phyloP scores from a whole-genome alignment of 2,329 filamentous ascomycete genomes.

The Aspergillus amoenus region DNA sequence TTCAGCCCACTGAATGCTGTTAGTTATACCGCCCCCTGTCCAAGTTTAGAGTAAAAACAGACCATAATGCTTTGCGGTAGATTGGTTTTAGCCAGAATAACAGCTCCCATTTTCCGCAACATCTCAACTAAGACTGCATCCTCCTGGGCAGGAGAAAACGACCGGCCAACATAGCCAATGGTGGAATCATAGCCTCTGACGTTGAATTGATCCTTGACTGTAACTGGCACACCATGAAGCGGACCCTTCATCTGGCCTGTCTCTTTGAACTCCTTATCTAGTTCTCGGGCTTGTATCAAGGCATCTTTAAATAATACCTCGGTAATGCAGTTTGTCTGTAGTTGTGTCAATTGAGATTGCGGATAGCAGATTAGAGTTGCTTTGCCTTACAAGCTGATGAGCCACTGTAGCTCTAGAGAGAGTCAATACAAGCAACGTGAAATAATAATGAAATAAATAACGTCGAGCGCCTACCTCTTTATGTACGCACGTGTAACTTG shows the following conservation, averaged over 20 bases:
- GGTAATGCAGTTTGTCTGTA: slow-evolving; percentile 39
- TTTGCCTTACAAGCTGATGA: slow-evolving; percentile 26
- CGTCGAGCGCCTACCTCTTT: slow-evolving; percentile 25
- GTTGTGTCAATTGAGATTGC: not conserved
- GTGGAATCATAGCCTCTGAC: slow-evolving; percentile 59
- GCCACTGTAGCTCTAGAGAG: slow-evolving; percentile 26
- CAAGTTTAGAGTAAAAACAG: slow-evolving; percentile 12
- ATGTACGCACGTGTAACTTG: slow-evolving; percentile 33
- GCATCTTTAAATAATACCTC: slow-evolving; percentile 38
- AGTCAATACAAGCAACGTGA: not conserved
- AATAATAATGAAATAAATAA: too few species aligned
- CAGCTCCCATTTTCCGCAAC: slow-evolving; percentile 50
- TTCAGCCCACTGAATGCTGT: slow-evolving; percentile 48
- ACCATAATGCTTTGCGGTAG: slow-evolving; percentile 55
- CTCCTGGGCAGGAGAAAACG: slow-evolving; percentile 50
- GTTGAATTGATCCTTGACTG: slow-evolving; percentile 63
- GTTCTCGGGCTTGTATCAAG: slow-evolving; percentile 28
- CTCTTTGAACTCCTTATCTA: slow-evolving; percentile 28
- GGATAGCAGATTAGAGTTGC: not conserved
- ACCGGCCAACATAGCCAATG: slow-evolving; percentile 56
- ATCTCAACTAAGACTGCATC: slow-evolving; percentile 54
- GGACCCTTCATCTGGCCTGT: slow-evolving; percentile 48
- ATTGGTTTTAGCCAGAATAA: slow-evolving; percentile 56
- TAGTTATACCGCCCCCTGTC: not conserved
- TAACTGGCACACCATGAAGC: slow-evolving; percentile 56